A percentile compares a stretch with the other conserved stretches of the same genome.
Evolutionary conservation across 768 basidiomycete species (phyloP).

Genomic region (Pulveroboletus sp.): DNA sequence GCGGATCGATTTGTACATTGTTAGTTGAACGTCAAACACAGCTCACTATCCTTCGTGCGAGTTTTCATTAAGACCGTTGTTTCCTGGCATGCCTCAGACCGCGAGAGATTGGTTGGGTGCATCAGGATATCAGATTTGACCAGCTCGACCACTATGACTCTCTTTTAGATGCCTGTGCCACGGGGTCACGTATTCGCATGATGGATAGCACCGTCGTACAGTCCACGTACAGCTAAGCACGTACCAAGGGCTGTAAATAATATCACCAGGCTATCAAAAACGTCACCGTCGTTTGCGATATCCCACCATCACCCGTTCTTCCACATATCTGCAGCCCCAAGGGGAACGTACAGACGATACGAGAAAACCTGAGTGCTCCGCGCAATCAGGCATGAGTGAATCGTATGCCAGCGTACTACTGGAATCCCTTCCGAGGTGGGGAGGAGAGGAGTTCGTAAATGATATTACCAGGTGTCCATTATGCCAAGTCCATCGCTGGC

Average conservation of each 20-base stretch:
- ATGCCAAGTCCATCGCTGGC: too few species aligned
- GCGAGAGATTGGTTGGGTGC: too few species aligned
- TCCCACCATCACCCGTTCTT: too few species aligned
- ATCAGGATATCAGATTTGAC: neutral
- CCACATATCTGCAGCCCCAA: neutral
- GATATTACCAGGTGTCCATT: too few species aligned
- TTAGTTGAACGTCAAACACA: slow-evolving; percentile 9
- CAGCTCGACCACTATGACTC: neutral
- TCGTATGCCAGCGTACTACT: too few species aligned
- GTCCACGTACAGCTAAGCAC: neutral
- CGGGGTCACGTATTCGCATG: neutral
- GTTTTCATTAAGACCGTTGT: neutral
- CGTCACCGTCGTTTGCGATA: neutral
- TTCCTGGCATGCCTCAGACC: neutral
- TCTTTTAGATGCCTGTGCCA: neutral
- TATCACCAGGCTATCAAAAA: neutral
- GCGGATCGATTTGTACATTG: slow-evolving; percentile 9
- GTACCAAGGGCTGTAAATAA: neutral
- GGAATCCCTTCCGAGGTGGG: too few species aligned
- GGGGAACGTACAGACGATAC: neutral
- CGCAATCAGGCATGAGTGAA: too few species aligned
- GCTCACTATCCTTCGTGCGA: slow-evolving; percentile 3
- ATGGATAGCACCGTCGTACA: neutral
- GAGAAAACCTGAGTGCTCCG: neutral
- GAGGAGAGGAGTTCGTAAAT: too few species aligned